Conservation (phyloP, 176 grass and related monocot genomes). For the Puccinellia tenuiflora region DNA sequence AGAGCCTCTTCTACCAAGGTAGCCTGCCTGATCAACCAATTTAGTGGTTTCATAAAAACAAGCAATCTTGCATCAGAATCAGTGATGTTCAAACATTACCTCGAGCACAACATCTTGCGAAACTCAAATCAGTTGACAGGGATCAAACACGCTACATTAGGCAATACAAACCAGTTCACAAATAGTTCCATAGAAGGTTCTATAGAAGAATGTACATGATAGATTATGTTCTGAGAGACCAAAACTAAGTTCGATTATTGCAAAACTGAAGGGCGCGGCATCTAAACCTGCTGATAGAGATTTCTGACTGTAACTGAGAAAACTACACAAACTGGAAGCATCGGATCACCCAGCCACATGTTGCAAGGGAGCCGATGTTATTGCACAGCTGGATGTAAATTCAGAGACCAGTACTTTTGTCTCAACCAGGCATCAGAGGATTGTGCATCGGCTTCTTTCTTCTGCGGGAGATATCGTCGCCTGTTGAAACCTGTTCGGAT, state of each 20-base stretch:
- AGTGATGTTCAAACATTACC: background rate
- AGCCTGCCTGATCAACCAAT: background rate
- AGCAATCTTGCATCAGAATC: background rate
- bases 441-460: slow-evolving; percentile 44
- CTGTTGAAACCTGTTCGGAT: slow-evolving; percentile 51
- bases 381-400: background rate
- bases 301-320: background rate
- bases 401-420: background rate
- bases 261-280: background rate
- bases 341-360: background rate
- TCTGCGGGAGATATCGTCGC: slow-evolving; percentile 43
- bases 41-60: background rate
- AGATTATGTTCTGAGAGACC: background rate
- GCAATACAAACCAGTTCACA: background rate
- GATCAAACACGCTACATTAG: no score
- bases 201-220: background rate
- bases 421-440: slow-evolving; percentile 44
- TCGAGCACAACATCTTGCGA: background rate
- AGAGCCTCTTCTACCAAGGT: background rate
- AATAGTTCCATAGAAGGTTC: background rate
- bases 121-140: background rate
- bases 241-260: slow-evolving; percentile 28
- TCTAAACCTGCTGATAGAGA: background rate
- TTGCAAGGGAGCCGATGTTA: background rate
- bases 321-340: background rate